Conservation (phyloP, 2,329 filamentous ascomycete species). For the Alternaria viburni region DNA sequence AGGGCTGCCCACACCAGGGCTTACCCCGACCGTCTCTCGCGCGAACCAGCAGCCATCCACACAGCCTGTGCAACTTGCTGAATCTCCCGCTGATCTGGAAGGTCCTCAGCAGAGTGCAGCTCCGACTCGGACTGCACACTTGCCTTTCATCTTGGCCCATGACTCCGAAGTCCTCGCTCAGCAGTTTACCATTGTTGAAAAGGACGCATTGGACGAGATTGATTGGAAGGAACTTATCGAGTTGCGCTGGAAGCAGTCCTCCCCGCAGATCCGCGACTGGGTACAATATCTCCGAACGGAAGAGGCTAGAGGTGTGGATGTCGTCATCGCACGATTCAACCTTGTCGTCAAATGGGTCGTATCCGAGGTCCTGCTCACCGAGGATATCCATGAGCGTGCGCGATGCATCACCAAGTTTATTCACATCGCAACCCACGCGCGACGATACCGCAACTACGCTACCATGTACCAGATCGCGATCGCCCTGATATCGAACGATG, state of each 20-base stretch:
- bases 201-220: conserved; percentile 83
- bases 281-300: conserved; percentile 78
- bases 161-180: conserved; percentile 80
- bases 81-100: conserved; percentile 32
- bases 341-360: conserved; percentile 87
- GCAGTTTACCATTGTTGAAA: conserved; percentile 85
- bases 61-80: conserved; percentile 18
- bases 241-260: conserved; percentile 78
- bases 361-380: conserved; percentile 78
- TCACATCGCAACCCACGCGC: conserved; percentile 78
- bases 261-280: conserved; percentile 74
- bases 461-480: conserved; percentile 83
- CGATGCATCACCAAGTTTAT: conserved; percentile 81
- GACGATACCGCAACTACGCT: conserved; percentile 79
- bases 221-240: conserved; percentile 89
- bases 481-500: conserved; percentile 75
- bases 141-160: conserved; percentile 82
- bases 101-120: conserved; percentile 21
- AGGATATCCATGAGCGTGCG: conserved; percentile 73
- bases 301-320: conserved; percentile 77
- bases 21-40: conserved; percentile 44
- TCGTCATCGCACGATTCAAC: conserved; percentile 86
- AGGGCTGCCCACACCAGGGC: conserved; percentile 47
- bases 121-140: conserved; percentile 53
- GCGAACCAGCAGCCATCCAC: conserved; percentile 29